Percentiles rank a stretch among this genome's conserved stretches.
Conservation (phyloP, 2,329 filamentous ascomycete species). For the Plectosphaerella cucumerina region DNA sequence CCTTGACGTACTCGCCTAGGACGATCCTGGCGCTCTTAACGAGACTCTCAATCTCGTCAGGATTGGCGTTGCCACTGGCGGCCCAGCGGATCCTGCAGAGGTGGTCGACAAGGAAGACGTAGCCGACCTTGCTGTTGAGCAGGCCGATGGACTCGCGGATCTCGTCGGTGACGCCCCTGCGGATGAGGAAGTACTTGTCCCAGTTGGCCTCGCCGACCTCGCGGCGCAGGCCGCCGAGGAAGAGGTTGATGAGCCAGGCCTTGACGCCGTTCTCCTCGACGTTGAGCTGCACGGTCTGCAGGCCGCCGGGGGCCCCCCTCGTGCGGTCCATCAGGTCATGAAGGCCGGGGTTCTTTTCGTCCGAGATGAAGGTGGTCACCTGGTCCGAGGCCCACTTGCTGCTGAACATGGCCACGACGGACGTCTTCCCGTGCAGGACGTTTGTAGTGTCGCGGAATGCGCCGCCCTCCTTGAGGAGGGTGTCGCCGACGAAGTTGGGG, state of each 20-base stretch:
- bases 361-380: conserved; percentile 65
- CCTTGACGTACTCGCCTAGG: conserved; percentile 50
- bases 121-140: conserved; percentile 88
- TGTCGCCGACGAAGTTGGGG: conserved; percentile 83
- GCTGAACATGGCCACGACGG: conserved; percentile 77
- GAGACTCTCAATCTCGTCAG: conserved; percentile 63
- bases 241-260: conserved; percentile 53
- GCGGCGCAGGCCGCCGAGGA: conserved; percentile 48
- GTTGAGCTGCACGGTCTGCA: conserved; percentile 81
- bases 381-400: conserved; percentile 84
- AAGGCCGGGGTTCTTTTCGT: conserved; percentile 64
- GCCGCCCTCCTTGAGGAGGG: conserved; percentile 55
- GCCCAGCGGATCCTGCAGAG: conserved; percentile 93
- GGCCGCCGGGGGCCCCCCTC: conserved; percentile 27
- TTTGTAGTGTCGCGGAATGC: conserved; percentile 67
- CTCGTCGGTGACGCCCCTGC: conserved; percentile 53
- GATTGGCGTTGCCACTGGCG: conserved; percentile 67
- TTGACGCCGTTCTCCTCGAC: conserved; percentile 76
- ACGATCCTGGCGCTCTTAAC: conserved; percentile 61
- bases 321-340: conserved; percentile 54
- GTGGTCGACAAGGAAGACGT: conserved; percentile 85
- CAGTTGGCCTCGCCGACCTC: conserved; percentile 48
- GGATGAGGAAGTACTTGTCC: conserved; percentile 59
- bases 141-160: conserved; percentile 63
- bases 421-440: conserved; percentile 67